A percentile compares a stretch with the other conserved stretches of the same genome.
phyloP scores from a whole-genome alignment of 2,329 filamentous ascomycete species.

The Bipolaris zeicola region DNA sequence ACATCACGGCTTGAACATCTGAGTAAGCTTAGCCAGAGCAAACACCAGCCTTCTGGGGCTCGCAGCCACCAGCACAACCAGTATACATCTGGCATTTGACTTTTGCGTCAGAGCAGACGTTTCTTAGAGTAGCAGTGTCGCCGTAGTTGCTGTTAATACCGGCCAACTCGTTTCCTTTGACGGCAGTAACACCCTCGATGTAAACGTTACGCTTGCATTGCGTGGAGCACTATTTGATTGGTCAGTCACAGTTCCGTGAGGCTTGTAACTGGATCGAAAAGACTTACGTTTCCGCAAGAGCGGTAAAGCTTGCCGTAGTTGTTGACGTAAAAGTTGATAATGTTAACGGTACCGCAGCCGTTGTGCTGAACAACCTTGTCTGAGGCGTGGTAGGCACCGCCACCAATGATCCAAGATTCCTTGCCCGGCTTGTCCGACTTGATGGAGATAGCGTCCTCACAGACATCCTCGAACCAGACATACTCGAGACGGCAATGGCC shows the following conservation, averaged over 20 bases:
- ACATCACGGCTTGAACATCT: not conserved
- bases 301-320: conserved; percentile 52
- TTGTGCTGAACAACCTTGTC: conserved; percentile 52
- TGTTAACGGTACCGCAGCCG: conserved; percentile 47
- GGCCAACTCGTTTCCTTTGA: conserved; percentile 50
- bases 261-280: not conserved
- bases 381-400: conserved; percentile 45
- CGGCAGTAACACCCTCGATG: conserved; percentile 50
- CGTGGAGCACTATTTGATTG: conserved; percentile 46
- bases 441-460: conserved; percentile 46
- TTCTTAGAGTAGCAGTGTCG: conserved; percentile 51
- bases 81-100: conserved; percentile 37
- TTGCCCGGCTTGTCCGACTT: conserved; percentile 38
- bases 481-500: conserved; percentile 52
- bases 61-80: conserved; percentile 35
- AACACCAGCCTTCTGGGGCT: conserved; percentile 32
- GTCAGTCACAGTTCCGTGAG: conserved; percentile 1
- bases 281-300: conserved; percentile 49
- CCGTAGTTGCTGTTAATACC: conserved; percentile 59
- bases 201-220: conserved; percentile 51
- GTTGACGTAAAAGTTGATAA: conserved; percentile 42
- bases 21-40: conserved; percentile 27
- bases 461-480: conserved; percentile 49
- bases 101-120: conserved; percentile 32
- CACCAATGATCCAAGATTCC: conserved; percentile 48